Evolutionary conservation across 2,329 filamentous ascomycete species (phyloP), one percentile per base, ranked within the genome.

Genomic region (Alternaria viburni): DNA sequence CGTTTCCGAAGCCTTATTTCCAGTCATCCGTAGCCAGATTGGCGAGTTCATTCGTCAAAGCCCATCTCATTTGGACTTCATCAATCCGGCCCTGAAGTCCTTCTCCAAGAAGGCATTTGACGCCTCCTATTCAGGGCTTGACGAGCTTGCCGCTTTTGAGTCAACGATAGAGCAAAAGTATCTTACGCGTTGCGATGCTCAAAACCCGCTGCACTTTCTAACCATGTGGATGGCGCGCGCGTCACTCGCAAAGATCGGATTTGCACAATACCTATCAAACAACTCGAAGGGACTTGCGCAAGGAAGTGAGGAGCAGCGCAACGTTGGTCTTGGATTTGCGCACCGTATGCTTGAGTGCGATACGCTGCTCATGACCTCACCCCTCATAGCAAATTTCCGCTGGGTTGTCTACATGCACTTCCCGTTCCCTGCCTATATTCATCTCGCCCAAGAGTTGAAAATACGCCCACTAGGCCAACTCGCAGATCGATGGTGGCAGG

Each of bases 1-100:
- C 32, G 28, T 23, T 25, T 88, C 87, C 0, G 83, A 86, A 49
- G 86, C 87, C 78, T 82, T 86, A 0, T 83, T 87, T 61, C 79
- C 78, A 4, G 75, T 88, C 1, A 81, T 86, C 26, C 81, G 82
- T 13, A 83, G 83, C 63, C 82, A 86, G 41, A 78, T 86, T 0
- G 80, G 81, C 0, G 78, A 82, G 52, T 81, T 79, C 3, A 75
- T 80, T 15, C 75, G 80, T 3, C 77, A 82, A 17, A 76, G 74
- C 3, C 68, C 80, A 4, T 76, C 82, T 46, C 79, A 86, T 59
- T 79, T 87, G 12, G 81, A 85, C 62, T 85, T 84, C 62, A 79
- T 76, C 36, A 82, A 77, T 61, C 84, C 84, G 1, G 66, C 73
- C 13, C 74, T 85, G 25, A 77, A 78, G 9, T 73, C 81, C 4